These are phyloP conservation scores for Pseudocercospora eumusae DNA, from an alignment of 2,329 filamentous ascomycete genomes.

Conservation along the genomic window DNA sequence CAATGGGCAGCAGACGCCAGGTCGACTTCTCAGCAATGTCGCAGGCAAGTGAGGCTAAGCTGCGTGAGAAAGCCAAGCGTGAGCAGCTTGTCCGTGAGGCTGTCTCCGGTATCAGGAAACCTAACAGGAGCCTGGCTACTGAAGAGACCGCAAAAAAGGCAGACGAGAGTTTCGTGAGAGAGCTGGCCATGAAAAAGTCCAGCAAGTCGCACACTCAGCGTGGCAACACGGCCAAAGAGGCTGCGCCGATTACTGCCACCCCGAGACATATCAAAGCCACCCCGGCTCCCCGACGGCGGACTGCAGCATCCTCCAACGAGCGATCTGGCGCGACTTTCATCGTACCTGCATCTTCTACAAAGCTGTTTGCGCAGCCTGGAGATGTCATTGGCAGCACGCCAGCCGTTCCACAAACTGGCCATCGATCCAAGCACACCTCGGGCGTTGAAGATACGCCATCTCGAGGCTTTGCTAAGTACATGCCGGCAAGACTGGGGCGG, in stretches of 20 bases:
- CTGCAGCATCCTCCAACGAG: constrained; percentile 33
- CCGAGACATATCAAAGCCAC: constrained; percentile 42
- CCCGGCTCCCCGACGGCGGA: constrained; percentile 28
- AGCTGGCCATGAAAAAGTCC: constrained; percentile 29
- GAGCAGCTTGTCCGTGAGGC: constrained; percentile 69
- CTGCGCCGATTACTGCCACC: constrained; percentile 45
- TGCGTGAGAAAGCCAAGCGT: constrained; percentile 65
- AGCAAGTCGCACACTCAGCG: constrained; percentile 27
- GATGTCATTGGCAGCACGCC: constrained; percentile 26
- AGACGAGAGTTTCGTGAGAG: constrained; percentile 56
- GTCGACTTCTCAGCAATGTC: constrained; percentile 57
- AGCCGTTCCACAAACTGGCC: constrained; percentile 37
- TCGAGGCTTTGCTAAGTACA: constrained; percentile 41
- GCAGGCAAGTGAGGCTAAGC: constrained; percentile 58
- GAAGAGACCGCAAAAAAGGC: constrained; percentile 67
- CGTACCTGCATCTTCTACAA: constrained; percentile 46
- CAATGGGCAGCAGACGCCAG: constrained; percentile 48
- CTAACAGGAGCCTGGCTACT: constrained; percentile 70
- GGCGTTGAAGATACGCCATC: constrained; percentile 49
- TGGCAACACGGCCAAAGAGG: constrained; percentile 29
- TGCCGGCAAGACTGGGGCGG: constrained; percentile 27
- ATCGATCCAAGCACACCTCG: constrained; percentile 24
- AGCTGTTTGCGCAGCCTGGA: constrained; percentile 31
- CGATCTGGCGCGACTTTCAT: constrained; percentile 36
- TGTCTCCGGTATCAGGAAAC: constrained; percentile 71